Evolutionary conservation across 257 asterid species (phyloP).

Genomic region (Solanum paucissectum): DNA sequence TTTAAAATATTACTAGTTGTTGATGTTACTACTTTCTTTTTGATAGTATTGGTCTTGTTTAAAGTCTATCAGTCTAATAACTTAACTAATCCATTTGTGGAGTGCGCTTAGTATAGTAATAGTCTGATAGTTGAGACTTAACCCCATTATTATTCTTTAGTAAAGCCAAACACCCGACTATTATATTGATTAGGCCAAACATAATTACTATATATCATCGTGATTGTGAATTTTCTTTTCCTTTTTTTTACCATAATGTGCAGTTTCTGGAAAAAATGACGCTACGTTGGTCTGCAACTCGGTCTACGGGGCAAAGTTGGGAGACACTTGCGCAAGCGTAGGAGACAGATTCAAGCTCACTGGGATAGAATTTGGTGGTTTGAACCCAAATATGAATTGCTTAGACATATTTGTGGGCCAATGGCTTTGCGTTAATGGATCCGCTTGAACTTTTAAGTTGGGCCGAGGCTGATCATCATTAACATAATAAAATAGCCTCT

Average conservation of each 20-base stretch:
- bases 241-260: not conserved
- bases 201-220: too few species aligned
- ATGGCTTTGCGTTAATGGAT: constrained; percentile 21
- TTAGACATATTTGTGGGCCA: constrained; percentile 14
- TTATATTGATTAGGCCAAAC: too few species aligned
- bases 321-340: not conserved
- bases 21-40: not conserved
- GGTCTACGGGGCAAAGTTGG: not conserved
- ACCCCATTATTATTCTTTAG: not conserved
- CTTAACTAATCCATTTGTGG: not conserved
- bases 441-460: not conserved
- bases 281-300: not conserved
- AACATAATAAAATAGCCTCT: not conserved
- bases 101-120: not conserved
- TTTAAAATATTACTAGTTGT: not conserved
- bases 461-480: not conserved
- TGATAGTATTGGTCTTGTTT: not conserved
- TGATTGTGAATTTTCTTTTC: not conserved
- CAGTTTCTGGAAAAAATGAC: not conserved
- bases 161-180: not conserved
- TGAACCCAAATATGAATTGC: constrained; percentile 25
- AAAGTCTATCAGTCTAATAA: not conserved
- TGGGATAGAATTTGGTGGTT: not conserved
- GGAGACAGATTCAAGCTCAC: not conserved
- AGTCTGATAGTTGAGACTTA: not conserved